These are phyloP conservation scores for Claviceps sp. DNA, from an alignment of 2,329 filamentous ascomycete genomes.

Conservation along the genomic window DNA sequence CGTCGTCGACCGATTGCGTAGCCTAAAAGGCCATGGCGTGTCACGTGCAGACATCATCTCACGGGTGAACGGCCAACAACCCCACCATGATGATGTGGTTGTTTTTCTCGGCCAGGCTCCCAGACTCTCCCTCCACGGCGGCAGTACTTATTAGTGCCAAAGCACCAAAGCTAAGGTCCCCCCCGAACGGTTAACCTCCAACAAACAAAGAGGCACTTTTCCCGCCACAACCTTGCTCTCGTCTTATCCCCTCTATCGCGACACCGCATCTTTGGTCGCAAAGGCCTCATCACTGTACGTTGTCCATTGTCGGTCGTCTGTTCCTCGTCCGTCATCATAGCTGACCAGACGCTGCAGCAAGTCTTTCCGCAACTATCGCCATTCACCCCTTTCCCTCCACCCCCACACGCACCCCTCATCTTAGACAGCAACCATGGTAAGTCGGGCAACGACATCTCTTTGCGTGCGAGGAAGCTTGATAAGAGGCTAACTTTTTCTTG, in stretches of 20 bases:
- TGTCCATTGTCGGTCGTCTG: neutral
- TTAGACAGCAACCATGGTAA: constrained; percentile 27
- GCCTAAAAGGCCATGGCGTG: constrained; percentile 4
- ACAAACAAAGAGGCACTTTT: constrained; percentile 7
- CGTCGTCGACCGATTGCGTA: constrained; percentile 1
- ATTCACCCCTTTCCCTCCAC: constrained; percentile 12
- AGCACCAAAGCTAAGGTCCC: constrained; percentile 1
- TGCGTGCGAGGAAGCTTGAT: neutral
- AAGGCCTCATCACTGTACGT: neutral
- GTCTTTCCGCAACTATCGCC: constrained; percentile 6
- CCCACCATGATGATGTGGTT: constrained; percentile 19
- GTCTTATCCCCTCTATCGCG: neutral
- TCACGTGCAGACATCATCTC: constrained; percentile 20
- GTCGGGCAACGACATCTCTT: constrained; percentile 6
- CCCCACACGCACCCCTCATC: constrained; percentile 15
- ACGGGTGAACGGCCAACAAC: constrained; percentile 14
- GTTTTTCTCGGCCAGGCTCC: constrained; percentile 20
- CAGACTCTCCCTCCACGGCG: constrained; percentile 9
- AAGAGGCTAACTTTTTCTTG: constrained; percentile 2
- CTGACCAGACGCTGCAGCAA: constrained; percentile 1
- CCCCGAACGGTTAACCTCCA: constrained; percentile 1
- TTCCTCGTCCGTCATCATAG: neutral
- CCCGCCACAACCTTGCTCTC: neutral
- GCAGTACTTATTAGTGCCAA: constrained; percentile 2
- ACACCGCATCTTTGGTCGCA: constrained; percentile 2